Base-by-base conservation (phyloP, 768 basidiomycete genomes). In the Lactifluus subvellereus region DNA sequence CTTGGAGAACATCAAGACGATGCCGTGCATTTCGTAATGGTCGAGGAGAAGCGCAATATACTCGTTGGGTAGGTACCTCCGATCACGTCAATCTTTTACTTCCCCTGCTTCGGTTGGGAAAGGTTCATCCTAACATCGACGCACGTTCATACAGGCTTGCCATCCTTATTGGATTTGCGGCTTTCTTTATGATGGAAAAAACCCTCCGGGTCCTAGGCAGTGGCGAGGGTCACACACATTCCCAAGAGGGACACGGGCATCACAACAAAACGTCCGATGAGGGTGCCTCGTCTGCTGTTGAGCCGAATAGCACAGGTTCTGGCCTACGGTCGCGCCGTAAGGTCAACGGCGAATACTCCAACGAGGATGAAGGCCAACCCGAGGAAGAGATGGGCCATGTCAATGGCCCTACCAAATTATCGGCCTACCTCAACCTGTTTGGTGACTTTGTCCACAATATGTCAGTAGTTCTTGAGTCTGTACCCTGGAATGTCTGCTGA, bases 381-480 rank as follows among this genome's bases (percentile, higher is more conserved):
- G 54, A 71, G 16, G 71, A 72, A 32, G 53, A 57, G 2, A 60
- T 66, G 32, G 67, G 71, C 35, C 56, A 68, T 60, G 71, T 72
- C 16, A 76, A 76, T 58, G 82, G 85, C 33, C 84, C 89, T 18
- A 88, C 92, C 45, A 91, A 90, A 74, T 76, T 94, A 57, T 94
- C 93, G 18, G 94, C 94, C 14, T 95, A 94, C 74, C 81, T 96
- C 55, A 96, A 96, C 75, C 79, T 95, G 57, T 93, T 94, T 72
- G 93, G 92, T 48, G 93, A 94, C 72, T 94, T 95, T 72, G 91
- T 91, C 53, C 93, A 96, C 71, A 95, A 96, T 72, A 94, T 96
- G 90, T 91, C 70, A 73, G 82, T 57, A 43, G 50, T 62, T 33
- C 49, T 61, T 65, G 65, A 59, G 50, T 58, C 40, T 35, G 30